Evolutionary conservation across 805 yeast species (phyloP).

Genomic region (Sugiyamaella lignohabitans): DNA sequence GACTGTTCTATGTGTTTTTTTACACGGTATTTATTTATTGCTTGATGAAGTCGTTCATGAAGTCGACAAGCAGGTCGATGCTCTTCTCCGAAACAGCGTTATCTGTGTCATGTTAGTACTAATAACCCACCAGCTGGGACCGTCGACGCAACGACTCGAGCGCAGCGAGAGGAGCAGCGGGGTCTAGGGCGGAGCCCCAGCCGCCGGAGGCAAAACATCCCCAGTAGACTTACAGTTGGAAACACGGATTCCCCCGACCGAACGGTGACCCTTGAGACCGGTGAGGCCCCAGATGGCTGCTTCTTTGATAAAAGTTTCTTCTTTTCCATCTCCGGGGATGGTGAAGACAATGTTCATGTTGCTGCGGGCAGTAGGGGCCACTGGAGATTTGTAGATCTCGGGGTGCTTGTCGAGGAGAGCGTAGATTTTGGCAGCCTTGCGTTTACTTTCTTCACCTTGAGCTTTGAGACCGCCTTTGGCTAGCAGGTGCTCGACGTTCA

Average conservation of each 20-base stretch:
- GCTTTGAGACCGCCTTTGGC: constrained; percentile 63
- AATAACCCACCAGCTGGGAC: neutral
- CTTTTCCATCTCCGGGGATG: constrained; percentile 52
- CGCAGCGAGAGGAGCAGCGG: too few relatives aligned
- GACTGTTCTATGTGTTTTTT: too few relatives aligned
- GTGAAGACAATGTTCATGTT: constrained; percentile 93
- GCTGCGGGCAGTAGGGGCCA: constrained; percentile 59
- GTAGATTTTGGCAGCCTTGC: constrained; percentile 63
- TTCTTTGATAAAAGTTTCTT: constrained; percentile 59
- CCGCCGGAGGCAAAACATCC: neutral
- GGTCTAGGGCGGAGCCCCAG: too few relatives aligned
- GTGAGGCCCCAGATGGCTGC: constrained; percentile 56
- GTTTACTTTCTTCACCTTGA: constrained; percentile 51
- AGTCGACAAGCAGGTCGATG: constrained; percentile 50
- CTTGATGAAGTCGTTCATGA: constrained; percentile 50
- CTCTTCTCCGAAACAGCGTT: constrained; percentile 72
- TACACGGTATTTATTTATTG: neutral
- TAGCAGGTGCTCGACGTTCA: constrained; percentile 62
- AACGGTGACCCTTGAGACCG: constrained; percentile 92
- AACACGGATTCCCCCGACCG: constrained; percentile 95
- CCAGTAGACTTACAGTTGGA: constrained; percentile 47
- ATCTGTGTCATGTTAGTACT: constrained; percentile 28
- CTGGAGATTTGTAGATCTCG: constrained; percentile 60
- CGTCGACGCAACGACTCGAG: too few relatives aligned
- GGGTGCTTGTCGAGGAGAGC: constrained; percentile 58